Percentiles rank a stretch among this genome's conserved stretches.
phyloP scores from a whole-genome alignment of 75 land plant species.

The Selaginella tamariscina region DNA sequence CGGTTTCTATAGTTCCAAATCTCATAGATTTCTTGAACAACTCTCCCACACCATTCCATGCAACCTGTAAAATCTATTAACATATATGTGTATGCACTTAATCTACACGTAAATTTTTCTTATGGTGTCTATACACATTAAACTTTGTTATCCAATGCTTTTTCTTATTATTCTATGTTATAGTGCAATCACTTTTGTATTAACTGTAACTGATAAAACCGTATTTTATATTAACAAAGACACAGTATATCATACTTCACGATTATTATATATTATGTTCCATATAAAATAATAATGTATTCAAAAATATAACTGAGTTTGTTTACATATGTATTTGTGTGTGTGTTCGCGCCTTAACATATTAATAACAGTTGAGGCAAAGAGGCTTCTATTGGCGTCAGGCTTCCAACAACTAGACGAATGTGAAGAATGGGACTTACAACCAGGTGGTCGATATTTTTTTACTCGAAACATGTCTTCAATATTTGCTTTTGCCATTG shows the following conservation, averaged over 20 bases:
- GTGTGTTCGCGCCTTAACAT: background rate
- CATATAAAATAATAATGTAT: background rate
- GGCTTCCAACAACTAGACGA: slow-evolving; percentile 75
- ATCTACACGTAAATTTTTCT: background rate
- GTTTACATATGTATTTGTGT: background rate
- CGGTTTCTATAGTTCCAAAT: slow-evolving; percentile 44
- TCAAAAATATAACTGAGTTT: background rate
- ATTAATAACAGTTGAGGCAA: slow-evolving; percentile 65
- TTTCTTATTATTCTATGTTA: background rate
- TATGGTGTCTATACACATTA: background rate
- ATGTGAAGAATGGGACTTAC: slow-evolving; percentile 82
- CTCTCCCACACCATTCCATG: slow-evolving; percentile 95
- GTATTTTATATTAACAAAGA: no score
- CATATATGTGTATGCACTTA: background rate
- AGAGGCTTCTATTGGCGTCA: slow-evolving; percentile 51
- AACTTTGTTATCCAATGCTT: no score
- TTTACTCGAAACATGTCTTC: slow-evolving; percentile 92
- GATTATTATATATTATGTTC: background rate
- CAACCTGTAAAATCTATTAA: slow-evolving; percentile 43
- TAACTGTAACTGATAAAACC: background rate
- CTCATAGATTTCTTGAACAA: slow-evolving; percentile 71
- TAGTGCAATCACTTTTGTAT: background rate
- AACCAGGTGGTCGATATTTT: slow-evolving; percentile 87
- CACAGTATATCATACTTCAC: background rate
- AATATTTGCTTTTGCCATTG: slow-evolving; percentile 82